Evolutionary conservation across 495 filamentous ascomycete species (phyloP), one percentile per base, ranked within the genome.

Genomic region (Neurospora pannonica): DNA sequence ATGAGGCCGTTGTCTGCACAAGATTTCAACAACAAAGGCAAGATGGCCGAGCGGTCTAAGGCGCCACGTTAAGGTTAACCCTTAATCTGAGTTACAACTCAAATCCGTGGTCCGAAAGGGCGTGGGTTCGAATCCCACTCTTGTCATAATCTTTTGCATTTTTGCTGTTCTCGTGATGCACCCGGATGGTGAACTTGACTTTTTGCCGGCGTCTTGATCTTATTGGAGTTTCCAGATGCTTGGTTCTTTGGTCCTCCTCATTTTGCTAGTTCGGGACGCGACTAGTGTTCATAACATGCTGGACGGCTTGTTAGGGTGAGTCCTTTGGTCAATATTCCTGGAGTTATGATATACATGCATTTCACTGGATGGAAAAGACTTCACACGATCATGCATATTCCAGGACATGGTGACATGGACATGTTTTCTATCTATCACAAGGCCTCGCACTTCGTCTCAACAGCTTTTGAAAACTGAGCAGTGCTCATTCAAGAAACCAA

Each of bases 41-140:
- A 43, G 42, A 43, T 43, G 38, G 38, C 38, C 38, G 38, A 39
- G 38, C 38, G 38, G 38, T 39, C 38, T 39, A 39, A 39, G 38
- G 38, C 38, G 38, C 38, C 38, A 39, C 38, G 38, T 39, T 39
- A 39, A 39, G 38, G 38, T 39, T 39, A 43, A 43, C 42, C 42
- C 42, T 43, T 43, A 43, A 43, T 43, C 42, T 43, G 42, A 43
- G 42, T 43, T n/a, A n/a, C 7, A 43, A 43, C 42, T 43, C 42
- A 43, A 43, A n/a, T 62, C 54, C 54, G 54, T 62, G 54, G 54
- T 62, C 54, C 54, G 54, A 62, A 73, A 75, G 74, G 74, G 72
- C 74, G 70, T 73, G 71, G 72, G 74, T 75, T 75, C 74, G 74
- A 75, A 73, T 75, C 74, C 72, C 71, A 73, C 72, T 73, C 71